Evolutionary conservation across 257 asterid species (phyloP).

Genomic region (Salvia miltiorrhiza): DNA sequence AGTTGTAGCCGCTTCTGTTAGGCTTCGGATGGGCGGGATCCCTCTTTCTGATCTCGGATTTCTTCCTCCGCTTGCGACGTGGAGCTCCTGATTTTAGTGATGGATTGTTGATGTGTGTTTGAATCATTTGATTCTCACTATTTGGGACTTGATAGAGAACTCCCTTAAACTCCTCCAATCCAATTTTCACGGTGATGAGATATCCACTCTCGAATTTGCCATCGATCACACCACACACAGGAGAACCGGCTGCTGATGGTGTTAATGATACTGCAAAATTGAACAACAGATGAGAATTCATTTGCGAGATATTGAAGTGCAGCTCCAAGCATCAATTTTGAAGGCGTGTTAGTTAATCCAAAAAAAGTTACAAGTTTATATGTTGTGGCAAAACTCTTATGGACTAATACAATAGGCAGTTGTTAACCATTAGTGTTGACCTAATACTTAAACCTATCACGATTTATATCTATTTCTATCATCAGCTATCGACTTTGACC

Average conservation of each 20-base stretch:
- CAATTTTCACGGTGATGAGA: conserved; percentile 68
- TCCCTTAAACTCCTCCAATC: conserved; percentile 69
- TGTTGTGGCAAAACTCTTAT: too few species aligned
- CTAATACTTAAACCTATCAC: too few species aligned
- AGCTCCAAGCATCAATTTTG: not conserved
- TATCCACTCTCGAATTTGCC: conserved; percentile 91
- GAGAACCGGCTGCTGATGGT: conserved; percentile 33
- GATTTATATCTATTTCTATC: too few species aligned
- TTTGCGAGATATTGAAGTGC: not conserved
- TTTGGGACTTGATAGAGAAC: conserved; percentile 62
- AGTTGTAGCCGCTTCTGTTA: conserved; percentile 88
- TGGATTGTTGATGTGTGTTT: conserved; percentile 24
- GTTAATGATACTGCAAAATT: conserved; percentile 28
- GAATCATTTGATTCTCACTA: conserved; percentile 19
- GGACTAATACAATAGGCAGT: too few species aligned
- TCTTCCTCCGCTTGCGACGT: conserved; percentile 72
- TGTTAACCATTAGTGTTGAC: too few species aligned
- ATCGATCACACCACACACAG: conserved; percentile 69
- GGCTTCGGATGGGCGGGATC: conserved; percentile 93
- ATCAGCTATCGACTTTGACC: too few species aligned
- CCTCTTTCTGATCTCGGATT: conserved; percentile 58
- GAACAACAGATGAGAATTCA: not conserved
- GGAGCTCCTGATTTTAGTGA: conserved; percentile 30
- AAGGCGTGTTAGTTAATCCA: too few species aligned
- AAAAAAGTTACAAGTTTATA: too few species aligned